Conservation (phyloP, 331 rosid species). For the Malus hybrid region DNA sequence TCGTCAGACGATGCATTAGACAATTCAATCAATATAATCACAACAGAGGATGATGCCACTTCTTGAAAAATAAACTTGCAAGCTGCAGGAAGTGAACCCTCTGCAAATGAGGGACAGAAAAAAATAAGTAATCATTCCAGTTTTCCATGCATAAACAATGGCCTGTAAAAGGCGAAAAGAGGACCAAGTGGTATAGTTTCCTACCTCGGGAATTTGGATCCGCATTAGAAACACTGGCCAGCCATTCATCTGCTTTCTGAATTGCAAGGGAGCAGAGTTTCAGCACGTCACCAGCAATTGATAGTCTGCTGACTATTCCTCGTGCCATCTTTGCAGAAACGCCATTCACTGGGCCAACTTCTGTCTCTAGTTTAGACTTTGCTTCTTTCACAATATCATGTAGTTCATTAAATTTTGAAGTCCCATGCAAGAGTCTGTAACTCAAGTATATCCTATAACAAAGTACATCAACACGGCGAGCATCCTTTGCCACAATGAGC, state of each 20-base stretch:
- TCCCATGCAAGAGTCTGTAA: constrained; percentile 78
- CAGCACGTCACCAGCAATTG: constrained; percentile 83
- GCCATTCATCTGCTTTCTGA: constrained; percentile 79
- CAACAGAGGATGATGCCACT: constrained; percentile 68
- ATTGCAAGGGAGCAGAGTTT: constrained; percentile 84
- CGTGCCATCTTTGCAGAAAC: constrained; percentile 94
- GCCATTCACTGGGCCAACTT: constrained; percentile 87
- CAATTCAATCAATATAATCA: constrained; percentile 71
- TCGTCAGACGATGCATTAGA: constrained; percentile 46
- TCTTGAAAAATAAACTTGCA: constrained; percentile 97
- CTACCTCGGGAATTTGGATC: constrained; percentile 70
- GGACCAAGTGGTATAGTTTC: constrained; percentile 16
- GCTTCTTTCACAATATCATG: constrained; percentile 78
- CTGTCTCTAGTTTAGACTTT: constrained; percentile 76
- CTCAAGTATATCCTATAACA: constrained; percentile 93
- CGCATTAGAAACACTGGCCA: constrained; percentile 41
- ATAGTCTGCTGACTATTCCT: constrained; percentile 93
- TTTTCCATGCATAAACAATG: constrained; percentile 3
- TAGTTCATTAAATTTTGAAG: constrained; percentile 73
- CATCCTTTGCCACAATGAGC: constrained; percentile 82
- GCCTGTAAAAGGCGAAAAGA: constrained; percentile 15
- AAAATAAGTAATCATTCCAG: constrained; percentile 9
- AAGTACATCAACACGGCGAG: constrained; percentile 93
- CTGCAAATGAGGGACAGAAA: constrained; percentile 36
- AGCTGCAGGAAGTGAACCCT: constrained; percentile 97